Conservation (phyloP, 2,329 filamentous ascomycete genomes). For the Tolypocladium amazonense region DNA sequence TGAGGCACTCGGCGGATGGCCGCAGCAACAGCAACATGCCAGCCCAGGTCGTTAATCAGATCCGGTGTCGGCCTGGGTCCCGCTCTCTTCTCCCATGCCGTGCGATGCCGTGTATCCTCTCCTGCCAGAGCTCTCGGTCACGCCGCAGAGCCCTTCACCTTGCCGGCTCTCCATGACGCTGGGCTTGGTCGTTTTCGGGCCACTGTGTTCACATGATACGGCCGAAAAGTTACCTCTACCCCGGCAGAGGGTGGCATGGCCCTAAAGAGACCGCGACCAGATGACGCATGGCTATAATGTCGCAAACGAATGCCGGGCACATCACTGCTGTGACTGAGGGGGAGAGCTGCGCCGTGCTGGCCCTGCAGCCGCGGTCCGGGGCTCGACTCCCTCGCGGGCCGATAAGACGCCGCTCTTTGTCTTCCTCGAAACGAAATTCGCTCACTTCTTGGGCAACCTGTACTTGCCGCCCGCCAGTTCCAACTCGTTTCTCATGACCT, state of each 20-base stretch:
- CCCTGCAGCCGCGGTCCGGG: neutral
- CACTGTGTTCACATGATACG: neutral
- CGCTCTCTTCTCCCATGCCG: neutral
- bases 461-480: slow-evolving; percentile 64
- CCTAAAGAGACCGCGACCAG: neutral
- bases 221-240: neutral
- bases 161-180: neutral
- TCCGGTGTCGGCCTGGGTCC: neutral
- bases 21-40: neutral
- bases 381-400: neutral
- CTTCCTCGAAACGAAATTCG: neutral
- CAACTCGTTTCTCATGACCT: slow-evolving; percentile 62
- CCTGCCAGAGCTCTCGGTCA: too few relatives aligned
- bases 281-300: neutral
- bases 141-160: neutral
- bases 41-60: neutral
- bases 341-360: neutral
- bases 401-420: neutral
- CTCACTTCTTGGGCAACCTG: slow-evolving; percentile 49
- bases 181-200: neutral
- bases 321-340: neutral
- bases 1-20: neutral
- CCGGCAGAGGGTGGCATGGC: neutral
- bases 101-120: neutral
- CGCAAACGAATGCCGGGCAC: neutral